Conservation (phyloP, 371 early-diverging fungal genomes). For the Mortierella sp. region DNA sequence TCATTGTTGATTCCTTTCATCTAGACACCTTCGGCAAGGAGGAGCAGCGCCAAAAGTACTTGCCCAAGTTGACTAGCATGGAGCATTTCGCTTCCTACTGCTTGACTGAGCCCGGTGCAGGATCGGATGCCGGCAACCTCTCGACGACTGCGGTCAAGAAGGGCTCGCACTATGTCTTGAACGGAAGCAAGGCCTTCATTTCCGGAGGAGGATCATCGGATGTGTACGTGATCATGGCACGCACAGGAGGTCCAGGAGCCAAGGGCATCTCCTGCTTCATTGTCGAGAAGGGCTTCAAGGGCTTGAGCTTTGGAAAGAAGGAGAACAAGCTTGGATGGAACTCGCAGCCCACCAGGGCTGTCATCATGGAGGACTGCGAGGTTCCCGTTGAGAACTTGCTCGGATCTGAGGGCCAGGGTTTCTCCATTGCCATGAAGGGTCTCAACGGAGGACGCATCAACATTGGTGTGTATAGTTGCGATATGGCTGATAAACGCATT, state of each 20-base stretch:
- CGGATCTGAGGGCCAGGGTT: conserved; percentile 72
- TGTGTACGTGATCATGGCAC: conserved; percentile 73
- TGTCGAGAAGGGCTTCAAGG: conserved; percentile 70
- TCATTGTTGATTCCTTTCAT: neutral
- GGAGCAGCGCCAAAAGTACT: conserved; percentile 64
- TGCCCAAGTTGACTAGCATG: conserved; percentile 64
- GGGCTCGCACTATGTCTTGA: conserved; percentile 79
- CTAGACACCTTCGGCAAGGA: conserved; percentile 62
- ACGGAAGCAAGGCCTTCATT: conserved; percentile 85
- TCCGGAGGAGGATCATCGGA: conserved; percentile 73
- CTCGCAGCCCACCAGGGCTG: conserved; percentile 69
- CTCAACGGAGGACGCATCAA: conserved; percentile 75
- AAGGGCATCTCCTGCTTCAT: conserved; percentile 72
- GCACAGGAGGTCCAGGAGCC: conserved; percentile 75
- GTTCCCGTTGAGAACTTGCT: conserved; percentile 68
- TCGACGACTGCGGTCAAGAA: conserved; percentile 76
- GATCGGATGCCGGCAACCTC: conserved; percentile 82
- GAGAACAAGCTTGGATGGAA: conserved; percentile 77
- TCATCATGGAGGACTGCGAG: conserved; percentile 70
- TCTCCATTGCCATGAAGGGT: conserved; percentile 76
- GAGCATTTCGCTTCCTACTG: conserved; percentile 71
- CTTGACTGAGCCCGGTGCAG: conserved; percentile 84
- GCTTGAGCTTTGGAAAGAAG: conserved; percentile 76
- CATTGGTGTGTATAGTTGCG: conserved; percentile 63
- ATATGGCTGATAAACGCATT: too few species aligned